phyloP scores from a whole-genome alignment of 2,329 filamentous ascomycete genomes.

The Fusarium nodosum region DNA sequence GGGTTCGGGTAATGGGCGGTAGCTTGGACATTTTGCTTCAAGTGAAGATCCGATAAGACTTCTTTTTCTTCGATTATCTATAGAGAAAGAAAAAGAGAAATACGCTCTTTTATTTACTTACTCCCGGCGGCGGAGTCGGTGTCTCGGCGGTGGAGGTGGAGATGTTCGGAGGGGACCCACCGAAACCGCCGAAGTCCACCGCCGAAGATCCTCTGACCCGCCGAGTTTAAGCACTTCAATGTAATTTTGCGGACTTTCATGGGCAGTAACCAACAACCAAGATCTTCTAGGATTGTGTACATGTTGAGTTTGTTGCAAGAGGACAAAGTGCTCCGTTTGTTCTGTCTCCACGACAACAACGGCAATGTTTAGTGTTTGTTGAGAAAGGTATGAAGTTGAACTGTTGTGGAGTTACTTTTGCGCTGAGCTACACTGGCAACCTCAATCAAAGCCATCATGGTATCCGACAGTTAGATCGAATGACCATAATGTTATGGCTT shows the following conservation, averaged over 20 bases:
- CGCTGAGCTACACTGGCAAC: neutral
- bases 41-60: fast-evolving
- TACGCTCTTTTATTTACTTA: conserved; percentile 34
- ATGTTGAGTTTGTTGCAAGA: neutral
- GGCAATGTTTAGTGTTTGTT: neutral
- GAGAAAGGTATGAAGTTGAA: neutral
- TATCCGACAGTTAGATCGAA: too few species aligned
- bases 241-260: neutral
- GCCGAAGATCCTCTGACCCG: conserved; percentile 17
- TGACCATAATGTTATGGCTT: neutral
- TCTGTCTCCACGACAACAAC: neutral
- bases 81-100: neutral
- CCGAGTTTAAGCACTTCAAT: neutral
- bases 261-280: too few species aligned
- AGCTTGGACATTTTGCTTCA: conserved; percentile 48
- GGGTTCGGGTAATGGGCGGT: conserved; percentile 59
- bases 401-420: neutral
- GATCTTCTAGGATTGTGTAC: too few species aligned
- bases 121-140: conserved; percentile 33
- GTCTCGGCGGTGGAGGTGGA: conserved; percentile 41
- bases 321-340: neutral
- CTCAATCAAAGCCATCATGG: neutral
- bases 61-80: neutral
- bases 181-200: conserved; percentile 49
- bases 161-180: conserved; percentile 33